Percentiles rank a stretch among this genome's conserved stretches.
Evolutionary conservation across 345 rosid genomes (phyloP).

Genomic region (Hirschfeldia incana): DNA sequence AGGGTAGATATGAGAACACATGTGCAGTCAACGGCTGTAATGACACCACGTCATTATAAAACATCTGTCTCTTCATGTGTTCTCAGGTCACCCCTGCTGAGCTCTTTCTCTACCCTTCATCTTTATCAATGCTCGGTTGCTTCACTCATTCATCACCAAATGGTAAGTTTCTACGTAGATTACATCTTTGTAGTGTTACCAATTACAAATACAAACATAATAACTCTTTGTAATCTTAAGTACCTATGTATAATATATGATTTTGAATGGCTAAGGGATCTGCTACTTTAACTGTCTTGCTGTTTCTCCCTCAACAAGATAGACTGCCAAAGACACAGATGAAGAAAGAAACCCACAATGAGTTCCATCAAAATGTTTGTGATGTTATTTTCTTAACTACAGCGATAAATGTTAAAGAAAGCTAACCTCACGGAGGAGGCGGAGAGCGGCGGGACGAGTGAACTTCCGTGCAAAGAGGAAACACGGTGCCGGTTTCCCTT

Average conservation of each 20-base stretch:
- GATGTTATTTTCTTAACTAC: constrained; percentile 6
- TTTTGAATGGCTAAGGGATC: constrained; percentile 1
- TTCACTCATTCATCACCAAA: constrained; percentile 24
- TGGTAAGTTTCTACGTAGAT: constrained; percentile 18
- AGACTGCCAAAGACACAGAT: constrained; percentile 32
- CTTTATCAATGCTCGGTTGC: background rate
- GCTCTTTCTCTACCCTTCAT: constrained; percentile 29
- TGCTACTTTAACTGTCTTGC: constrained; percentile 26
- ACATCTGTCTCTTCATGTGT: constrained; percentile 26
- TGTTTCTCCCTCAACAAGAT: constrained; percentile 29
- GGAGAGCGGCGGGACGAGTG: constrained; percentile 86
- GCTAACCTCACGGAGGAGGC: constrained; percentile 68
- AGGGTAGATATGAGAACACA: constrained; percentile 41
- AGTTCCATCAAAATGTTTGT: background rate
- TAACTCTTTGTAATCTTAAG: background rate
- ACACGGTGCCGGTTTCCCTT: constrained; percentile 75
- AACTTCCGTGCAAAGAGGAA: constrained; percentile 97
- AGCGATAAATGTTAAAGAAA: background rate
- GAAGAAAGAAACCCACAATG: constrained; percentile 1
- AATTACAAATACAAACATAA: constrained; percentile 2
- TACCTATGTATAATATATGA: constrained; percentile 26
- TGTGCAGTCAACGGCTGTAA: constrained; percentile 27
- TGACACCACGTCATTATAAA: constrained; percentile 18
- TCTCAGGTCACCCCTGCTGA: constrained; percentile 49
- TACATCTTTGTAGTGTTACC: constrained; percentile 1